A percentile compares a stretch with the other conserved stretches of the same genome.
phyloP scores from a whole-genome alignment of 2,329 filamentous ascomycete species.

The Colletotrichum sp. region DNA sequence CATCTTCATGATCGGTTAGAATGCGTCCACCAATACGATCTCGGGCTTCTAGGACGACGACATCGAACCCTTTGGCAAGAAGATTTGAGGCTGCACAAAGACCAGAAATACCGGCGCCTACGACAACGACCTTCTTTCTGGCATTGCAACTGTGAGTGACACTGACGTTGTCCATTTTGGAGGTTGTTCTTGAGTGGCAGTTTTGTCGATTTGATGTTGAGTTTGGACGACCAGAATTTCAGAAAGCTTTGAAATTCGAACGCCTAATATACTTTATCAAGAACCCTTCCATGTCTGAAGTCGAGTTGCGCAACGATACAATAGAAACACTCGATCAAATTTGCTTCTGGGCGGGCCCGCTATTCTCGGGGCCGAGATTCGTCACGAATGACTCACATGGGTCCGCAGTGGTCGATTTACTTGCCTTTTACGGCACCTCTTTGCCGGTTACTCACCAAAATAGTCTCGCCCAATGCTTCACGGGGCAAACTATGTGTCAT shows the following conservation, averaged over 20 bases:
- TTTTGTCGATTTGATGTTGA: background rate
- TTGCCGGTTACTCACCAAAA: background rate
- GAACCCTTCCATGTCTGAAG: background rate
- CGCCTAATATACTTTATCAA: background rate
- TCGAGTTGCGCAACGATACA: background rate
- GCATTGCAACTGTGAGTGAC: background rate
- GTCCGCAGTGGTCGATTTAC: background rate
- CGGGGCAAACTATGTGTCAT: background rate
- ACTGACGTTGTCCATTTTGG: background rate
- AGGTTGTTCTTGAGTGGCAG: background rate
- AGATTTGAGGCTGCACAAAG: conserved; percentile 40
- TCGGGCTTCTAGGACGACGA: conserved; percentile 52
- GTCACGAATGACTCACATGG: background rate
- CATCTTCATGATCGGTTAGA: conserved; percentile 23
- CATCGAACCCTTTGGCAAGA: conserved; percentile 37
- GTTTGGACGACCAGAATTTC: background rate
- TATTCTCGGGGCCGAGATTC: background rate
- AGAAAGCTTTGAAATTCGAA: background rate
- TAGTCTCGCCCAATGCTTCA: background rate
- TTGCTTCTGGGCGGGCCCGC: background rate
- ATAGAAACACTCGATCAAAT: background rate
- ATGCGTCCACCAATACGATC: conserved; percentile 58
- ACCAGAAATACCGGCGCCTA: conserved; percentile 49
- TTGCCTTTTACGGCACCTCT: background rate
- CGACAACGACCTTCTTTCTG: conserved; percentile 33